Evolutionary conservation across 352 stramenopile species (phyloP).

Genomic region (Pythium vanterpoolii): DNA sequence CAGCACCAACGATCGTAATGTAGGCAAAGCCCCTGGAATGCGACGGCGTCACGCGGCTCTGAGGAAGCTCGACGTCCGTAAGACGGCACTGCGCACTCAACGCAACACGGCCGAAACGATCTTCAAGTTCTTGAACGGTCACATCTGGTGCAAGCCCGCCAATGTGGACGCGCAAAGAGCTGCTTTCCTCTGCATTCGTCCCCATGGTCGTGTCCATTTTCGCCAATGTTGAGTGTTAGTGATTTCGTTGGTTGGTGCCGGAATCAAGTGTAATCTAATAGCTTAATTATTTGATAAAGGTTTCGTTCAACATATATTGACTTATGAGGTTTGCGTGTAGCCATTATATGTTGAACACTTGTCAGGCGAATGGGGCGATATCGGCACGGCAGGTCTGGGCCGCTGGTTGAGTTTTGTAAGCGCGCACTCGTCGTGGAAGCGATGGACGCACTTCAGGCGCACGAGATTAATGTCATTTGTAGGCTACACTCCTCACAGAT

Average conservation of each 20-base stretch:
- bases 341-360: not conserved
- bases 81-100: conserved; percentile 28
- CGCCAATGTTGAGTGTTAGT: not conserved
- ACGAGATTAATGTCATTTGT: conserved; percentile 30
- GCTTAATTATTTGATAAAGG: not conserved
- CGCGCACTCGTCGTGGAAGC: conserved; percentile 72
- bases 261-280: conserved; percentile 14
- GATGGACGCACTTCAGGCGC: conserved; percentile 50
- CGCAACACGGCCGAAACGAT: conserved; percentile 59
- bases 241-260: conserved; percentile 9
- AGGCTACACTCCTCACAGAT: conserved; percentile 11
- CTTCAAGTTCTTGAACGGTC: conserved; percentile 44
- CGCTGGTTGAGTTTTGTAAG: conserved; percentile 53
- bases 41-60: conserved; percentile 17
- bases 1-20: conserved; percentile 38
- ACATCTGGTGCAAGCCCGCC: conserved; percentile 51
- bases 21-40: conserved; percentile 53
- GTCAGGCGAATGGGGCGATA: conserved; percentile 8
- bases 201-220: conserved; percentile 1
- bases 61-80: conserved; percentile 40
- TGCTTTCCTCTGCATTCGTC: not conserved
- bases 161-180: conserved; percentile 54
- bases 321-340: not conserved
- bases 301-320: not conserved
- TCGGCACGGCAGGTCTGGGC: conserved; percentile 41